Base-by-base conservation (phyloP, 129 eudicot genomes). In the Pseudognaphalium luteoalbum region DNA sequence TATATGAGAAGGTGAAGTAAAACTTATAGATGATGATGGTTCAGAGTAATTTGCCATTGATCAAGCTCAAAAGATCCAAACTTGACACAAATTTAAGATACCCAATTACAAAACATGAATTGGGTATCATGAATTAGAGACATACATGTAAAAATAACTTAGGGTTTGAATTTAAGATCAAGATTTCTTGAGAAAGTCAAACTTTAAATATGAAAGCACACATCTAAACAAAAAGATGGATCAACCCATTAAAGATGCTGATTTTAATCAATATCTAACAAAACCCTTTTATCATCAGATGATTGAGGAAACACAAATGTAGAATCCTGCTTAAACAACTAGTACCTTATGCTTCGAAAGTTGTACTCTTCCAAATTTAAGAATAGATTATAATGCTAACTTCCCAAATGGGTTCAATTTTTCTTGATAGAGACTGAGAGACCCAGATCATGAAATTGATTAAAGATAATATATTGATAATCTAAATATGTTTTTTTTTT, bases 11-110 rank as follows among this genome's bases (percentile, higher is more conserved):
- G 91, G 84, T 37, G 96, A 82, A 59, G 86, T 80, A 78, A 89
- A 89, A 81, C 91, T 87, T 65, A 86, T 63, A 14, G 91, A 86
- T 22, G 91, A 82, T 7, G 94, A 86, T 32, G 81, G 84, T 50
- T 85, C 89, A 12, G 86, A 60, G 14, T 79, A 82, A 75, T 81
- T 79, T 44, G 83, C 89, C 89, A 85, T 85, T 78, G 19, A 70
- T 64, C 37, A 19, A 44, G 34, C 25, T 71, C 57, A 41, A 3
- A 33, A 50, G 17, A 34, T 58, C 17, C 14, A 39, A 72, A 51
- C 35, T 33, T 66, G 66, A 59, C 4, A 76, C 19, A 12, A 44
- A 66, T 69, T 75, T 70, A 9, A 16, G 28, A 70, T 65, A 58
- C 75, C 41, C 39, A 50, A 74, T 71, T 28, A n/a, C 12, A 52